Base-by-base conservation (phyloP, 345 rosid genomes). In the Bruguiera sexangula region DNA sequence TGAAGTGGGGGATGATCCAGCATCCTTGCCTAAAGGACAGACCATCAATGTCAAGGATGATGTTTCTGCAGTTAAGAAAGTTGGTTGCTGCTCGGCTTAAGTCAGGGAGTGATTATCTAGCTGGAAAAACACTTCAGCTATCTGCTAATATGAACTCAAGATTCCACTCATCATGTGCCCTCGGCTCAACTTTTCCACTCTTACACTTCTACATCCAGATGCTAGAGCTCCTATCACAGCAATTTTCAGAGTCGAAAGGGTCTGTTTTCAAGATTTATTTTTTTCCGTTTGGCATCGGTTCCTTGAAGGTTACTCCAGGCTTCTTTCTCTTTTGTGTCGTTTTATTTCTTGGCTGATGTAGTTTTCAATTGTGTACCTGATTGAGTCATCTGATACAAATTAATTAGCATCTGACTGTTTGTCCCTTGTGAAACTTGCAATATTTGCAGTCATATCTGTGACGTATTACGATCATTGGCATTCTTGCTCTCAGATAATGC, bases 1-100 rank as follows among this genome's bases (percentile, higher is more conserved):
- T 13, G 96, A 92, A 53, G 73, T 85, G 27, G 97, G 92, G 8
- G 92, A 88, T 65, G 97, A 88, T 65, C 94, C 94, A 0, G 86
- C 93, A 58, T 86, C 92, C 67, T 79, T 92, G 81, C 96, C 97
- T 37, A 86, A 88, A 81, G 97, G 97, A 71, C 86, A 86, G 74
- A 92, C 73, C 11, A 86, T 89, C 76, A 84, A 82, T 13, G 92
- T 89, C 3, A 78, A 79, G 60, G 81, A 77, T 22, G 97, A 89
- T 75, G 90, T 89, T 78, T 88, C 96, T 0, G 94, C 97, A 0
- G 84, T 89, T 73, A 88, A 92, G 81, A 83, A 84, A 70, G 84
- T 78, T 2, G 97, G 92, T 34, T 92, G 97, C 73, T 92, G 97
- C 80, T 84, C 92, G 11, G 76, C 84, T 56, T 85, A 21, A 63